These are phyloP conservation scores for Talaromyces sp. DNA, from an alignment of 2,329 filamentous ascomycete genomes.

Conservation along the genomic window DNA sequence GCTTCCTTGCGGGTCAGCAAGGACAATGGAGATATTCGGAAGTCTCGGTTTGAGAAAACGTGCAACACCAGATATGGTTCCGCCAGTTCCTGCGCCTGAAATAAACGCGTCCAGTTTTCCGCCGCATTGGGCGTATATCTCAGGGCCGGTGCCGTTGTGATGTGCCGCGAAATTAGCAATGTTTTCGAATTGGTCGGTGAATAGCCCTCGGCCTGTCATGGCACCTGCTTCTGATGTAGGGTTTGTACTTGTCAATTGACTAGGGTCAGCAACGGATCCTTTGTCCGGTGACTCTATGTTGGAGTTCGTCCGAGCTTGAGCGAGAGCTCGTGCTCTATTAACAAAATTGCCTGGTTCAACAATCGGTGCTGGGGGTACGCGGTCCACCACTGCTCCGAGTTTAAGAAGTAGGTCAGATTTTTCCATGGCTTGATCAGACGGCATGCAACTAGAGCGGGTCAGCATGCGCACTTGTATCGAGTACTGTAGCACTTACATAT, in stretches of 20 bases:
- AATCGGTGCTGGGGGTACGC: constrained; percentile 86
- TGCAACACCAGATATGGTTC: constrained; percentile 84
- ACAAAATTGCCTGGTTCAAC: constrained; percentile 93
- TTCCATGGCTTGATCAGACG: constrained; percentile 80
- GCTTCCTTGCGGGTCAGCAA: constrained; percentile 92
- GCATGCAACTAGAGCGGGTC: constrained; percentile 66
- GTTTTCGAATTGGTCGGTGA: constrained; percentile 95
- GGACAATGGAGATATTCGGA: constrained; percentile 63
- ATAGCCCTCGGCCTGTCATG: constrained; percentile 73
- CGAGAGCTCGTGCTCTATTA: constrained; percentile 77
- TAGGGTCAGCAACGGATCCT: constrained; percentile 6
- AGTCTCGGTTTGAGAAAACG: constrained; percentile 73
- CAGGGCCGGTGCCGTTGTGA: constrained; percentile 75
- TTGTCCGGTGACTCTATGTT: constrained; percentile 14
- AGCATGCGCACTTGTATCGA: neutral
- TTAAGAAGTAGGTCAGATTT: constrained; percentile 86
- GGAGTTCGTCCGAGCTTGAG: constrained; percentile 63
- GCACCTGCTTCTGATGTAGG: constrained; percentile 17
- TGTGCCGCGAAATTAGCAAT: constrained; percentile 85
- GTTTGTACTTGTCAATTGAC: constrained; percentile 14
- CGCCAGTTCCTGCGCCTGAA: constrained; percentile 88
- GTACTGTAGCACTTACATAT: constrained; percentile 58
- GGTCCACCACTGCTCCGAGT: constrained; percentile 87
- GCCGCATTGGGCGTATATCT: constrained; percentile 75
- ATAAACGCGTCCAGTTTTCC: constrained; percentile 81